A percentile compares a stretch with the other conserved stretches of the same genome.
Conservation (phyloP, 2,329 filamentous ascomycete genomes). For the Cladosporium sp. region DNA sequence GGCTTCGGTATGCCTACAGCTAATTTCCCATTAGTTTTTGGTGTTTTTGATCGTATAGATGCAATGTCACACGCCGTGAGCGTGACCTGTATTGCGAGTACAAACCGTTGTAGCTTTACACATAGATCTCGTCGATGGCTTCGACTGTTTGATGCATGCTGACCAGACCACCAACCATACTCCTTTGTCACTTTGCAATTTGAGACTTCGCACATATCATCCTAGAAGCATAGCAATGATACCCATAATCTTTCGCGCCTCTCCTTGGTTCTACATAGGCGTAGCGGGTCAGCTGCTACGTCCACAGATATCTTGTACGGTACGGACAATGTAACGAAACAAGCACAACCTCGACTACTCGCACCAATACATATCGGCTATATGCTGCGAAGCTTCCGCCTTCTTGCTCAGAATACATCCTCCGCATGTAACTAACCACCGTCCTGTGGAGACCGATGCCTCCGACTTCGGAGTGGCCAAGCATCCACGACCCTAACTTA, state of each 20-base stretch:
- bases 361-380: neutral
- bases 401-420: neutral
- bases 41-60: neutral
- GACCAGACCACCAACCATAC: neutral
- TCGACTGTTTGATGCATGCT: neutral
- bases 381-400: neutral
- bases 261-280: too few species aligned
- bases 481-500: neutral
- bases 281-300: too few species aligned
- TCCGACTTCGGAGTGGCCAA: neutral
- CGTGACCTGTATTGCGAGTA: neutral
- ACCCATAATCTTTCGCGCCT: neutral
- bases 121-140: too few species aligned
- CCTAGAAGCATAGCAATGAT: neutral
- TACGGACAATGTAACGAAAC: neutral
- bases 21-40: neutral
- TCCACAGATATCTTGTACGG: too few species aligned
- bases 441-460: neutral
- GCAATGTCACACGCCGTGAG: neutral
- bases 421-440: too few species aligned
- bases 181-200: neutral
- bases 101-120: too few species aligned
- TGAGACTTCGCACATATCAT: neutral
- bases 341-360: neutral
- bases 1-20: neutral